Base-by-base conservation (phyloP, 2,329 filamentous ascomycete genomes). In the Plenodomus tracheiphilus region DNA sequence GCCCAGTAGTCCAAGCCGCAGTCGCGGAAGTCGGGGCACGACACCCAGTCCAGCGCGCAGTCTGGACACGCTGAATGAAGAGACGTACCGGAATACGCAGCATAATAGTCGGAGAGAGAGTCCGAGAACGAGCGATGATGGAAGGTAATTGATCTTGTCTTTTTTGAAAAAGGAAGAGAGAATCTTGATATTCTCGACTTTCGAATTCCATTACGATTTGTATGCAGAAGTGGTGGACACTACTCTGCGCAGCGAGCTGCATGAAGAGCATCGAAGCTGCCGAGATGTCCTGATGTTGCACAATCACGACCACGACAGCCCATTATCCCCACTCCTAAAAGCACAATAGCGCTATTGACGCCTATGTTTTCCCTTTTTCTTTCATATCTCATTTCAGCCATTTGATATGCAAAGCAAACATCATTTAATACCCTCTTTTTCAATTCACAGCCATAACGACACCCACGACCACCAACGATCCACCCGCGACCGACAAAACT, bases 1-100 rank as follows among this genome's bases (percentile, higher is more conserved):
- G 36, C 75, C 76, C 0, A 66, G 74, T 6, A 74, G 67, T 45
- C 75, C 75, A 9, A 64, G 49, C 19, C 53, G 66, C 19, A 65
- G 63, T 34, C 57, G 62, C 15, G 53, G 62, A 13, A 69, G 66
- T 30, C 59, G 69, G 37, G 58, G 60, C 17, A 67, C 59, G 4
- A 71, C 69, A 0, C 68, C 69, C n/a, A 67, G 65, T 43, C 65
- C 69, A 6, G 58, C 66, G 4, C 47, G 66, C 13, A 69, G 65
- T 46, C 49, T 72, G 20, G 68, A 68, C 34, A 71, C 69, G 2
- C 41, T 72, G 45, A 67, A 59, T 16, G 70, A 73, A 41, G 70
- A 72, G 44, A 73, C 70, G 35, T 58, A 68, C 19, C 55, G 70
- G 19, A 73, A 73, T 40, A 73, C 70, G 17, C 54, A 64, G 28